Base-by-base conservation (phyloP, 2,329 filamentous ascomycete genomes). In the Penicillium fuscoglaucum region DNA sequence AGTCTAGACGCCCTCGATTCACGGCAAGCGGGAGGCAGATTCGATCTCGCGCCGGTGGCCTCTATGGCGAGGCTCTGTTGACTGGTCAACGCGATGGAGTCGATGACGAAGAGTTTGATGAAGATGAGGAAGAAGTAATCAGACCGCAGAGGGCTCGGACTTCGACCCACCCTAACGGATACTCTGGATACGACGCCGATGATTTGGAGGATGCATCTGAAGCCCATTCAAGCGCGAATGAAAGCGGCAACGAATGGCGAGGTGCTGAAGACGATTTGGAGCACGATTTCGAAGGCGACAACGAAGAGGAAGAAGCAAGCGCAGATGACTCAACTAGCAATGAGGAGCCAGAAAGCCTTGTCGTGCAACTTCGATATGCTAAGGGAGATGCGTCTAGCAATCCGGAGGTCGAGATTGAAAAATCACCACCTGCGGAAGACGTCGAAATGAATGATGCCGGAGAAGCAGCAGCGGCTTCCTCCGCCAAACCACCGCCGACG, bases 1-100 rank as follows among this genome's bases (percentile, higher is more conserved):
- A 93, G 63, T 80, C 83, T 5, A 73, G 80, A 26, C 88, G 76
- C 79, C 90, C 82, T 50, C 83, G 81, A 13, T 83, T 87, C 51
- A 98, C 95, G 4, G 88, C 91, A 24, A 96, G 92, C 72, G 95
- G 95, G 24, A 87, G 95, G 24, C 91, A 96, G 71, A 87, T 96
- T 63, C 81, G 76, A 64, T 77, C 72, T 56, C 77, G 82, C 45
- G 73, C 80, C n/a, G 82, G 81, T 40, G 82, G 82, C n/a, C 64
- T 78, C 21, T 84, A 84, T 66, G 82, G 82, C 12, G 82, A 83
- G 68, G 77, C 75, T 33, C 70, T 88, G 57, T 78, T 87, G 17
- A 83, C 80, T 65, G 83, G 82, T 40, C 82, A 84, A 62, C 60
- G 77, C 24, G 75, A 76, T 33, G 79, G 76, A 31, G 59, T 55